phyloP scores from a whole-genome alignment of 345 rosid species.

The Dipteronia sinensis region DNA sequence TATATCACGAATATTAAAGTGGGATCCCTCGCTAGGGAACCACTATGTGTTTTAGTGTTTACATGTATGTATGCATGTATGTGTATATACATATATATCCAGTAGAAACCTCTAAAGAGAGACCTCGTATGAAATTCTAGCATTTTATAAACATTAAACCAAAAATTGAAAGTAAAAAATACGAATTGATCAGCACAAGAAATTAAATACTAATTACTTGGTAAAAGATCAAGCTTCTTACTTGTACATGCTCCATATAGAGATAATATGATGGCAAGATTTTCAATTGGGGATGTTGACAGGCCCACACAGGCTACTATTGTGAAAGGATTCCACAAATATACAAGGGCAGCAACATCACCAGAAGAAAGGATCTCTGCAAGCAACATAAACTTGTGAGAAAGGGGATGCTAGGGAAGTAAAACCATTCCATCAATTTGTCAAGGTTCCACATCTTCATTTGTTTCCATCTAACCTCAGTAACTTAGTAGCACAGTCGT shows the following conservation, averaged over 20 bases:
- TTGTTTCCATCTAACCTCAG: background rate
- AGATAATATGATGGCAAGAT: conserved; percentile 61
- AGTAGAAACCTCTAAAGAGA: background rate
- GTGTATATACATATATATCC: background rate
- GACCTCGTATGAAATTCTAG: background rate
- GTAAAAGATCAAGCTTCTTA: conserved; percentile 42
- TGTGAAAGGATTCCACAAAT: conserved; percentile 93
- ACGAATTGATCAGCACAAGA: conserved; percentile 2
- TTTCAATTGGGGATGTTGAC: conserved; percentile 87
- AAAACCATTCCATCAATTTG: background rate
- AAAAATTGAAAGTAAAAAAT: background rate
- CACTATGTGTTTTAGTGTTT: no score
- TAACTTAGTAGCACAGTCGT: background rate
- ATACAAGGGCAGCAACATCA: conserved; percentile 82
- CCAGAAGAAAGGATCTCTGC: conserved; percentile 64
- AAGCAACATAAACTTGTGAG: conserved; percentile 19
- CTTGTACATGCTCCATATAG: conserved; percentile 78
- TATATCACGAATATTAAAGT: no score
- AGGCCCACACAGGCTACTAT: conserved; percentile 80
- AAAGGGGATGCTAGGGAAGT: no score
- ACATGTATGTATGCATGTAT: no score
- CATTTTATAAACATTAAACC: no score
- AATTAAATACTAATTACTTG: background rate
- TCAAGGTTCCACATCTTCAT: background rate
- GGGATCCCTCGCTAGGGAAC: no score